A percentile compares a stretch with the other conserved stretches of the same genome.
Conservation (phyloP, 23 red algal species). For the Chondrus crispus region DNA sequence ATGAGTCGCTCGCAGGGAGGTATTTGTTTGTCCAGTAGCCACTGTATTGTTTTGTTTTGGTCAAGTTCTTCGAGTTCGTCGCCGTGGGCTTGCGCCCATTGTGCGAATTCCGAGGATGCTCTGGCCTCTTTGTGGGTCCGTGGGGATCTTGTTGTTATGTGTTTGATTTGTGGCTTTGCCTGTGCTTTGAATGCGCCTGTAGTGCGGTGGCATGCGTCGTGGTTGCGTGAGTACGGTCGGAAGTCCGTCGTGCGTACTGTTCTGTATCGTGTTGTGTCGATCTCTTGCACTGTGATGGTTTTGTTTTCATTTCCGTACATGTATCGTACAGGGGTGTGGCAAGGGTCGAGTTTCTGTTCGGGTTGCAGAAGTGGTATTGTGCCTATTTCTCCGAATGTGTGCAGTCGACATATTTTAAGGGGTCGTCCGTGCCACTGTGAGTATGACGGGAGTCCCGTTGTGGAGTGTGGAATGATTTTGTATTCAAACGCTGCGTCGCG, state of each 20-base stretch:
- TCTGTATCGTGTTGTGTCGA: not conserved
- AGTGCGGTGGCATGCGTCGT: not conserved
- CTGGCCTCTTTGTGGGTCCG: not conserved
- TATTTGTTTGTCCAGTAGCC: not conserved
- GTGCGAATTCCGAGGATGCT: not conserved
- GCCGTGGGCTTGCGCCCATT: not conserved
- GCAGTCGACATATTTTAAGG: not conserved
- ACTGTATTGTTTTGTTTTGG: not conserved
- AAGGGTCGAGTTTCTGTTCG: not conserved
- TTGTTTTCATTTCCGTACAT: not conserved
- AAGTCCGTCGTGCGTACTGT: not conserved
- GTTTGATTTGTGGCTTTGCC: not conserved
- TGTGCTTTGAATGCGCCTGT: not conserved
- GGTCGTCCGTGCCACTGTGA: not conserved
- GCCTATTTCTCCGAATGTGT: not conserved
- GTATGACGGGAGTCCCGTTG: not conserved
- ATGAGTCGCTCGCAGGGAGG: not conserved
- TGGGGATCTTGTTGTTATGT: not conserved
- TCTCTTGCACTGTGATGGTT: not conserved
- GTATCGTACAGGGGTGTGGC: not conserved
- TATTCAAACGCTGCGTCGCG: conserved; percentile 27
- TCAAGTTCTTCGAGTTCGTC: conserved; percentile 11
- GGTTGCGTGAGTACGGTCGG: not conserved
- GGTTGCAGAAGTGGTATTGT: not conserved
- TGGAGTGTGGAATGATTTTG: not conserved